phyloP scores from a whole-genome alignment of 768 basidiomycete species.

The Suillus ampliporus region DNA sequence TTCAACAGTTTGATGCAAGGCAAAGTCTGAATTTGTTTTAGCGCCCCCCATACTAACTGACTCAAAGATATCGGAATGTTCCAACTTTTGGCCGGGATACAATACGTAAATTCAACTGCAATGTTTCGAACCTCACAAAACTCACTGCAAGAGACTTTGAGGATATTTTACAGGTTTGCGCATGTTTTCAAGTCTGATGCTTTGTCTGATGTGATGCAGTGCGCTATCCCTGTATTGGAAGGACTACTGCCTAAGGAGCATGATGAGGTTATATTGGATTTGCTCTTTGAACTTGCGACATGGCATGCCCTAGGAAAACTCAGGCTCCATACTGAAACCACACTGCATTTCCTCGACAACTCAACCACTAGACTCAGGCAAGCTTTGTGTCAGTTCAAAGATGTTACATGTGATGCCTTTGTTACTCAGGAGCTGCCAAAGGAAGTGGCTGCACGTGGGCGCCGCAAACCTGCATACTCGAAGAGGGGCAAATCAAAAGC shows the following conservation, averaged over 20 bases:
- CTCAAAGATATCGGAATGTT: conserved; percentile 18
- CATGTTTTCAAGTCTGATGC: neutral
- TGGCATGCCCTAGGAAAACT: conserved; percentile 29
- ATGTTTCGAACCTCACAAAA: conserved; percentile 22
- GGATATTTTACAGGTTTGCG: conserved; percentile 15
- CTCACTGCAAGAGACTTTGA: conserved; percentile 18
- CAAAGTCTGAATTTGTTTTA: neutral
- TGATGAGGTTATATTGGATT: conserved; percentile 18
- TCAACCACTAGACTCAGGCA: conserved; percentile 20
- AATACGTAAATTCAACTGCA: conserved; percentile 9
- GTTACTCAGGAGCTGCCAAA: conserved; percentile 42
- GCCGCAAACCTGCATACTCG: conserved; percentile 15
- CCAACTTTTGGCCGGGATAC: conserved; percentile 18
- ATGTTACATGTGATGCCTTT: conserved; percentile 29
- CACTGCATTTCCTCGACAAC: conserved; percentile 15
- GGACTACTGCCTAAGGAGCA: conserved; percentile 18
- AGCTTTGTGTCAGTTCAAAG: conserved; percentile 27
- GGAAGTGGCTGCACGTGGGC: conserved; percentile 40
- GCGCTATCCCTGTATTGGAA: conserved; percentile 22
- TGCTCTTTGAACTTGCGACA: conserved; percentile 20
- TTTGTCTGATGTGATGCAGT: conserved; percentile 24
- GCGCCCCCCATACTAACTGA: neutral
- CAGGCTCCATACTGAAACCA: conserved; percentile 21
- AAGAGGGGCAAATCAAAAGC: neutral
- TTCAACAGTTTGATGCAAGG: neutral